Conservation (phyloP, 2,329 filamentous ascomycete species). For the Xylariaceae sp. region DNA sequence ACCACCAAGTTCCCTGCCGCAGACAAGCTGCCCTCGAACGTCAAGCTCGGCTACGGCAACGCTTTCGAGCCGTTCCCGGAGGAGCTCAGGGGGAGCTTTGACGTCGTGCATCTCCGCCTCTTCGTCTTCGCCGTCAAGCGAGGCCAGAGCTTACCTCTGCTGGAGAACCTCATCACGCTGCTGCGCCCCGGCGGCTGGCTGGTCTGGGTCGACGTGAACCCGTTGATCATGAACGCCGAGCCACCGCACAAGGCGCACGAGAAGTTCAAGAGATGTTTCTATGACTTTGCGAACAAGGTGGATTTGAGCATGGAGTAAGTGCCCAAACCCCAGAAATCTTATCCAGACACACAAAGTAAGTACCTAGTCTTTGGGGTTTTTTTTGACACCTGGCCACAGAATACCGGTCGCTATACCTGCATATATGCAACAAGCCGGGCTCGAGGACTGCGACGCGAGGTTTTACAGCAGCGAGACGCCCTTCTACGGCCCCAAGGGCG, state of each 20-base stretch:
- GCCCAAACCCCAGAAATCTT: no score
- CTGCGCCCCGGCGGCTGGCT: slow-evolving; percentile 16
- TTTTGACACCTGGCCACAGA: slow-evolving; percentile 1
- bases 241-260: slow-evolving; percentile 8
- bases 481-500: slow-evolving; percentile 5
- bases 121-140: slow-evolving; percentile 6
- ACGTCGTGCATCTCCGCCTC: slow-evolving; percentile 11
- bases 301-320: slow-evolving; percentile 8
- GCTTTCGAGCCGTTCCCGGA: slow-evolving; percentile 12
- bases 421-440: slow-evolving; percentile 4
- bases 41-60: slow-evolving; percentile 9
- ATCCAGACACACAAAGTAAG: no score
- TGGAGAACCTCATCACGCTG: slow-evolving; percentile 7
- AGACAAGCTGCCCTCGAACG: slow-evolving; percentile 6
- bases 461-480: background rate
- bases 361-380: no score
- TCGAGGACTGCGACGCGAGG: slow-evolving; percentile 3
- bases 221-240: background rate
- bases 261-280: slow-evolving; percentile 5
- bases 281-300: background rate
- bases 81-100: slow-evolving; percentile 7
- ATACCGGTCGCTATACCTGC: slow-evolving; percentile 4
- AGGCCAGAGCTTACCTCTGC: slow-evolving; percentile 2
- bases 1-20: slow-evolving; percentile 12
- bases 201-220: slow-evolving; percentile 6